A percentile compares a stretch with the other conserved stretches of the same genome.
phyloP scores from a whole-genome alignment of 768 basidiomycete genomes.

The Clathrus columnatus region DNA sequence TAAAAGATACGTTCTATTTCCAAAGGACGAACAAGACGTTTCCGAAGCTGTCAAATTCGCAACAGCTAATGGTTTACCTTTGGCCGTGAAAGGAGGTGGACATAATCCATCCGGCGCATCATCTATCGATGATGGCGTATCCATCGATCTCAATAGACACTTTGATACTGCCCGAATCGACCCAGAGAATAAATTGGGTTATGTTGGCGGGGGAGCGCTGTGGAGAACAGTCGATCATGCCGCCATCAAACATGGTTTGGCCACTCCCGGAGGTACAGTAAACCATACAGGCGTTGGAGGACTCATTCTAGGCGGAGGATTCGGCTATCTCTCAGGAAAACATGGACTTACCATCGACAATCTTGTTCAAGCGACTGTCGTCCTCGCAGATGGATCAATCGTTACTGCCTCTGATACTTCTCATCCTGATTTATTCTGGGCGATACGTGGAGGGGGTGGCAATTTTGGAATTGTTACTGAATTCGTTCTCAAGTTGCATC shows the following conservation, averaged over 20 bases:
- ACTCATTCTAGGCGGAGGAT: constrained; percentile 15
- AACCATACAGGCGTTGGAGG: constrained; percentile 12
- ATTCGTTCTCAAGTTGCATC: constrained; percentile 38
- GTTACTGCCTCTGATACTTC: constrained; percentile 21
- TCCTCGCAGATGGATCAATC: constrained; percentile 35
- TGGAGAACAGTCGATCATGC: constrained; percentile 40
- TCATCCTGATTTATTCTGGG: constrained; percentile 43
- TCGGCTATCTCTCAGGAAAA: constrained; percentile 15
- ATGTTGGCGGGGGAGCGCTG: constrained; percentile 38
- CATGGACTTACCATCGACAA: constrained; percentile 19
- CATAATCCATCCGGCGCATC: constrained; percentile 38
- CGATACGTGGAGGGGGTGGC: constrained; percentile 41
- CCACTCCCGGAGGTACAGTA: constrained; percentile 30
- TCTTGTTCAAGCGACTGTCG: constrained; percentile 21
- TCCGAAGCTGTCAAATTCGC: constrained; percentile 29
- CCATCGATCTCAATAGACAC: constrained; percentile 40
- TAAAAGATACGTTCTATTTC: constrained; percentile 32
- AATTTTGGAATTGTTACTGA: constrained; percentile 50
- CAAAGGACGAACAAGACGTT: constrained; percentile 35
- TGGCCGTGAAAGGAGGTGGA: constrained; percentile 39
- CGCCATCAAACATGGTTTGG: constrained; percentile 36
- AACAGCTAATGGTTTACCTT: constrained; percentile 27
- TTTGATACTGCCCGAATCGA: constrained; percentile 32
- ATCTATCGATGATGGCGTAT: constrained; percentile 37
- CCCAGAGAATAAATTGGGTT: constrained; percentile 27